Evolutionary conservation across 495 filamentous ascomycete genomes (phyloP).

Genomic region (Penicillium salamii): DNA sequence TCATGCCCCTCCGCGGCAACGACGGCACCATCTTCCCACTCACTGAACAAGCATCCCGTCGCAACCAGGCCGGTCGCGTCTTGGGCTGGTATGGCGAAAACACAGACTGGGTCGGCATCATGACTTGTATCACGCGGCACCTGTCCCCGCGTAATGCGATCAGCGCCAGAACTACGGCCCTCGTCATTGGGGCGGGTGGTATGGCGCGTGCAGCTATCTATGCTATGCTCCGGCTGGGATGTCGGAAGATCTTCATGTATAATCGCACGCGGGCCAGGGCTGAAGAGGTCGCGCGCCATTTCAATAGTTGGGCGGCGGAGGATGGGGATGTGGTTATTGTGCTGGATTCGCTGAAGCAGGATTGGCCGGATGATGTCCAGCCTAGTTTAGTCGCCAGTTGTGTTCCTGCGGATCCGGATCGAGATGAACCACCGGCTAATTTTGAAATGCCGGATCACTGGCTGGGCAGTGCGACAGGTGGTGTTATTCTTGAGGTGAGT

Average conservation of each 20-base stretch:
- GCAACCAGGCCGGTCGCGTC: constrained; percentile 63
- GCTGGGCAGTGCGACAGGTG: constrained; percentile 73
- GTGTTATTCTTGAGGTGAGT: constrained; percentile 71
- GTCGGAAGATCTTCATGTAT: constrained; percentile 74
- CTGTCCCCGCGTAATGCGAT: constrained; percentile 79
- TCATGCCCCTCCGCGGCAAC: constrained; percentile 68
- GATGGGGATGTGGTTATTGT: constrained; percentile 56
- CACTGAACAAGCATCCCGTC: constrained; percentile 56
- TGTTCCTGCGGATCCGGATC: constrained; percentile 66
- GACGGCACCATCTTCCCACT: constrained; percentile 65
- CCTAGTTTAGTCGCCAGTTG: constrained; percentile 78
- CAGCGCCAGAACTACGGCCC: constrained; percentile 62
- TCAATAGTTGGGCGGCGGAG: constrained; percentile 57
- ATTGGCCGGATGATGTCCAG: constrained; percentile 65
- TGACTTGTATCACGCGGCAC: constrained; percentile 66
- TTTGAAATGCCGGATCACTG: constrained; percentile 74
- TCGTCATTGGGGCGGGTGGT: constrained; percentile 78
- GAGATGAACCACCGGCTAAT: constrained; percentile 62
- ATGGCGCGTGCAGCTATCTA: constrained; percentile 81
- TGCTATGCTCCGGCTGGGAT: constrained; percentile 73
- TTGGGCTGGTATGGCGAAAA: constrained; percentile 77
- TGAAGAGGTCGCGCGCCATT: constrained; percentile 66
- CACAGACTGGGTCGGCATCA: constrained; percentile 79
- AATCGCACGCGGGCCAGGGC: constrained; percentile 66
- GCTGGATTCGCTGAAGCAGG: constrained; percentile 52